Percentiles rank a stretch among this genome's conserved stretches.
Evolutionary conservation across 176 grass and related monocot genomes (phyloP).

Genomic region (Oryza nivara): DNA sequence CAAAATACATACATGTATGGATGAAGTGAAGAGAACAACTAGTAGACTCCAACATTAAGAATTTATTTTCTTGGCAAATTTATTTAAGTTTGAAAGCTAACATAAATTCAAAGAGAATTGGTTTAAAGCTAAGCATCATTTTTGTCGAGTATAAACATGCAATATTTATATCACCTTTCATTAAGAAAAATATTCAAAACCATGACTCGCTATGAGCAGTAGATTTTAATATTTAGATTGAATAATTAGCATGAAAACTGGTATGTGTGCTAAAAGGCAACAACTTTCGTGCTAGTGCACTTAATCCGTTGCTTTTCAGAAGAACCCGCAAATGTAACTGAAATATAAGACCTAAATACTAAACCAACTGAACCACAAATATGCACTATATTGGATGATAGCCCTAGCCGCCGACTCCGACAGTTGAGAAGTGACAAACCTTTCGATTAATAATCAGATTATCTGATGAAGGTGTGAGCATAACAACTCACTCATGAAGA

Average conservation of each 20-base stretch:
- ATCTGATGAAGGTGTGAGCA: no score
- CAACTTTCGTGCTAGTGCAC: no score
- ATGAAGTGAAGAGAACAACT: no score
- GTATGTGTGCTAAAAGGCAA: no score
- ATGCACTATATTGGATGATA: background rate
- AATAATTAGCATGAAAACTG: no score
- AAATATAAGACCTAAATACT: background rate
- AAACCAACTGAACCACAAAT: background rate
- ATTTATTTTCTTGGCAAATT: background rate
- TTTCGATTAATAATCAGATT: no score
- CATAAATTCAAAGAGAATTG: background rate
- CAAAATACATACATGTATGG: no score
- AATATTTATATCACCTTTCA: background rate
- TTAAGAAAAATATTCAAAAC: background rate
- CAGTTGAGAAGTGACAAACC: background rate
- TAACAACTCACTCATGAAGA: no score
- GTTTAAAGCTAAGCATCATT: no score
- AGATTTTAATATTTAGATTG: background rate
- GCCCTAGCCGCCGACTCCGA: background rate
- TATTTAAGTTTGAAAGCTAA: background rate
- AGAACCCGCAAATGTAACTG: background rate
- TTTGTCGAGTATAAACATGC: no score
- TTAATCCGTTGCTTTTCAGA: no score
- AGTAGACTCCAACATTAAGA: background rate
- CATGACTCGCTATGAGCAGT: background rate